A percentile compares a stretch with the other conserved stretches of the same genome.
phyloP scores from a whole-genome alignment of 768 basidiomycete genomes.

The Boletus rex-veris region DNA sequence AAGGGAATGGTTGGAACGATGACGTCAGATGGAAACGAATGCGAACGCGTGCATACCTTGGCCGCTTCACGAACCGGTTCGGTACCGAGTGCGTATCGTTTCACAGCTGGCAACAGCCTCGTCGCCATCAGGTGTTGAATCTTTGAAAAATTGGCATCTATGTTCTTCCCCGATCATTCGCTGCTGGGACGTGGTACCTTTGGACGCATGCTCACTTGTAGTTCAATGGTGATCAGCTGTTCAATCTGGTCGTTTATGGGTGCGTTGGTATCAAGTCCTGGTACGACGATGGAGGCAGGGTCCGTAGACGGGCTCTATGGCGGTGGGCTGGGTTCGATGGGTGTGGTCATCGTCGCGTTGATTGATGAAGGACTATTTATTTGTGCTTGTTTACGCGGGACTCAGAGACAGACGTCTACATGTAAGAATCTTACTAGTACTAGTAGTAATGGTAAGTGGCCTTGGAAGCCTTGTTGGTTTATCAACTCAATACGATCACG shows the following conservation, averaged over 20 bases:
- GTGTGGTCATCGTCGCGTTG: conserved; percentile 23
- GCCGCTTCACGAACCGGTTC: conserved; percentile 89
- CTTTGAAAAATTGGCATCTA: conserved; percentile 90
- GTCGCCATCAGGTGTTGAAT: conserved; percentile 83
- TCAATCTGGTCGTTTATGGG: conserved; percentile 85
- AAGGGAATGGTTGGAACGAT: not conserved
- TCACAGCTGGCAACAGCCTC: conserved; percentile 82
- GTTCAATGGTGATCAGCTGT: conserved; percentile 87
- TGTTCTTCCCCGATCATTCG: conserved; percentile 50
- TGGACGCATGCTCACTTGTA: conserved; percentile 57
- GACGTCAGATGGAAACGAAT: too few species aligned
- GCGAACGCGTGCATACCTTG: conserved; percentile 48
- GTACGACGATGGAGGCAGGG: conserved; percentile 60
- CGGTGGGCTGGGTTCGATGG: conserved; percentile 57
- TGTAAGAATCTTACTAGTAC: too few species aligned
- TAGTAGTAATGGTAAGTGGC: too few species aligned
- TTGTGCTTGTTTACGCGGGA: too few species aligned
- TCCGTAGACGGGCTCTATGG: conserved; percentile 67
- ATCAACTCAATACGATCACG: not conserved
- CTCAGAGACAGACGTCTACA: too few species aligned
- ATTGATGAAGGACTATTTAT: too few species aligned
- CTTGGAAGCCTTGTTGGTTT: not conserved
- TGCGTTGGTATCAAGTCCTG: conserved; percentile 69
- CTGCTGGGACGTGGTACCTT: not conserved
- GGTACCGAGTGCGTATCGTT: conserved; percentile 81